Evolutionary conservation across 345 rosid species (phyloP), one percentile per base, ranked within the genome.

Genomic region (Eucalyptus guilfoylei): DNA sequence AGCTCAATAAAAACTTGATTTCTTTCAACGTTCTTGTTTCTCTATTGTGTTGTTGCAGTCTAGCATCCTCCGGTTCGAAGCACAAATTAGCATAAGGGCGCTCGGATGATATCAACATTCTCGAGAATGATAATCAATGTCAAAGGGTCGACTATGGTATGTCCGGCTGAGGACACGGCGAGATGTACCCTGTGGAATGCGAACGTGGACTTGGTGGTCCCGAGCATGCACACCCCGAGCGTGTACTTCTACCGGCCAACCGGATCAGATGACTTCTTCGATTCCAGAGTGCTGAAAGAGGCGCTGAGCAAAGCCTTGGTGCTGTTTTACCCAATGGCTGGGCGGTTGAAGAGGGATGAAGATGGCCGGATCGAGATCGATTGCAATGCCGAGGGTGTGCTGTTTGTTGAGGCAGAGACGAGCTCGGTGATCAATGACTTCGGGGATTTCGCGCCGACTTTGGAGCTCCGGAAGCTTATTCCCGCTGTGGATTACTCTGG

Each of bases 151-250:
- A 93, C 95, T 19, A 88, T 96, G 95, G 98, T 97, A 89, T 88
- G 80, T 67, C 99, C 99, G 54, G 96, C 98, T 55, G 92, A 86
- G 89, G 96, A 94, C 92, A 95, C 95, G 14, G 97, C 99, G 11
- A 81, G 34, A 67, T 80, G 88, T 37, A 91, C 88, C 86, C 92
- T 97, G 48, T 97, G 99, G 99, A 97, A 95, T 92, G 88, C 99
- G 23, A 97, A 96, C 92, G 96, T 97, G 15, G 99, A 97, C 92
- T 91, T 97, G 48, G 97, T 97, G 21, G 96, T 96, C 37, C 99
- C 99, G 8, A 93, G 99, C 85, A 96, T 97, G 92, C 99, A 97
- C 91, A 97, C 99, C 32, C 99, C 99, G 3, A 97, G 99, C 90
- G 99, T 97, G n/a, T 97, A 97, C 94, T 96, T 97, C 92, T 97